Evolutionary conservation across 805 yeast genomes (phyloP).

Genomic region (Teunomyces gatunensis): DNA sequence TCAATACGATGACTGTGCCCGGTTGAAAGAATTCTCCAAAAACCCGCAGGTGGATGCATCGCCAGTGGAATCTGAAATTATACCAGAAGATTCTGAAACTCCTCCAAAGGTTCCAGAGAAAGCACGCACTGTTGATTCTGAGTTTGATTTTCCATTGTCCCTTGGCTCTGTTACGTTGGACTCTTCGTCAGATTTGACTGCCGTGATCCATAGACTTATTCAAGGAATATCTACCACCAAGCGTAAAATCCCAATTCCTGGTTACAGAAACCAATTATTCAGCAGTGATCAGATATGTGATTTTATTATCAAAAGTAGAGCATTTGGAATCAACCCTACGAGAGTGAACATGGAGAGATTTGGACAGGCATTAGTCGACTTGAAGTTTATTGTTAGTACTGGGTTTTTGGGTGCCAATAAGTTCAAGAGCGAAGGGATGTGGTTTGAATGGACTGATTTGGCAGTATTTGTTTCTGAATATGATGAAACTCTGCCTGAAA

Average conservation of each 20-base stretch:
- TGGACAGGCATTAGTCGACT: conserved; percentile 39
- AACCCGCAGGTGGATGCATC: conserved; percentile 1
- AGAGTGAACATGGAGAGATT: conserved; percentile 36
- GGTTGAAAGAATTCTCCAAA: conserved; percentile 32
- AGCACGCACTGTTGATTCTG: conserved; percentile 8
- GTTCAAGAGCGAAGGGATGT: conserved; percentile 41
- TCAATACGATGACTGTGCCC: conserved; percentile 28
- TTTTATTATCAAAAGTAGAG: conserved; percentile 21
- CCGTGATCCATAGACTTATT: conserved; percentile 22
- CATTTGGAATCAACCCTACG: conserved; percentile 34
- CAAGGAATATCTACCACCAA: conserved; percentile 21
- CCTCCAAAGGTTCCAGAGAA: background rate
- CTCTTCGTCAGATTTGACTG: conserved; percentile 16
- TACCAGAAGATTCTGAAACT: background rate
- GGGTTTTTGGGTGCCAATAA: conserved; percentile 32
- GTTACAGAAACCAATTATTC: conserved; percentile 38
- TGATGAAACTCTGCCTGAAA: background rate
- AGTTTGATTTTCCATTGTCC: conserved; percentile 29
- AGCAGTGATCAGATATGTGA: conserved; percentile 38
- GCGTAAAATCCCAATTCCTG: conserved; percentile 39
- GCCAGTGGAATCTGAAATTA: conserved; percentile 1
- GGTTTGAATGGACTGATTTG: conserved; percentile 44
- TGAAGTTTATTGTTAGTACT: conserved; percentile 29
- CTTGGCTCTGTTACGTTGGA: conserved; percentile 26
- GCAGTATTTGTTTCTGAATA: conserved; percentile 20